phyloP scores from a whole-genome alignment of 345 rosid genomes.

The Toxicodendron radicans region DNA sequence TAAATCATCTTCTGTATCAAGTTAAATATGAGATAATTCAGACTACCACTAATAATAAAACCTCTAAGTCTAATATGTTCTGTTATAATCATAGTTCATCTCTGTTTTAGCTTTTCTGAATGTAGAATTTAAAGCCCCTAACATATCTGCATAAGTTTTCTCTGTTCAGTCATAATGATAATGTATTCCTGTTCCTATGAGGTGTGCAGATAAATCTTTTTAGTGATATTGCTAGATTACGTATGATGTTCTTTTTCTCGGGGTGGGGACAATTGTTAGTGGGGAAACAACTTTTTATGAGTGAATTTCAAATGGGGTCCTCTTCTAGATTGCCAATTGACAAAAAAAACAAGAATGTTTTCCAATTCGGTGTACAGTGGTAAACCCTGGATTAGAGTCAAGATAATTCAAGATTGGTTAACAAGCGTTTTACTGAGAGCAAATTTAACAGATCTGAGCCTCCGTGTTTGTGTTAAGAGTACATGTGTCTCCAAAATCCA shows the following conservation, averaged over 20 bases:
- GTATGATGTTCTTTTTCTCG: too few species aligned
- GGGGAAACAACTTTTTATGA: too few species aligned
- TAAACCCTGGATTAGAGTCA: too few species aligned
- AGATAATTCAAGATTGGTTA: background rate
- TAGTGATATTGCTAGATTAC: background rate
- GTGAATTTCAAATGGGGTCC: too few species aligned
- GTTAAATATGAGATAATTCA: background rate
- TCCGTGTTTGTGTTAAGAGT: background rate
- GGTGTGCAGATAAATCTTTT: background rate
- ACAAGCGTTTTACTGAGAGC: background rate
- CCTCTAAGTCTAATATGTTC: background rate
- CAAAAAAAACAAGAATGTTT: too few species aligned
- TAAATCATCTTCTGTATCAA: background rate
- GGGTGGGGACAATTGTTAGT: too few species aligned
- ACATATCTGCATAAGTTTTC: background rate
- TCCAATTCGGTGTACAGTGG: too few species aligned
- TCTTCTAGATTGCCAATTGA: too few species aligned
- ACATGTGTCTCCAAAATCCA: too few species aligned
- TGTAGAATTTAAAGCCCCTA: background rate
- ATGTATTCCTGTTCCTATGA: background rate
- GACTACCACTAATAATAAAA: background rate
- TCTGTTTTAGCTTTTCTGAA: background rate
- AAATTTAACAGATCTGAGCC: background rate
- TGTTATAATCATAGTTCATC: background rate
- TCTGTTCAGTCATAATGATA: background rate